These are phyloP conservation scores for Spergularia bocconei DNA, from an alignment of 148 eudicot species.

Conservation along the genomic window DNA sequence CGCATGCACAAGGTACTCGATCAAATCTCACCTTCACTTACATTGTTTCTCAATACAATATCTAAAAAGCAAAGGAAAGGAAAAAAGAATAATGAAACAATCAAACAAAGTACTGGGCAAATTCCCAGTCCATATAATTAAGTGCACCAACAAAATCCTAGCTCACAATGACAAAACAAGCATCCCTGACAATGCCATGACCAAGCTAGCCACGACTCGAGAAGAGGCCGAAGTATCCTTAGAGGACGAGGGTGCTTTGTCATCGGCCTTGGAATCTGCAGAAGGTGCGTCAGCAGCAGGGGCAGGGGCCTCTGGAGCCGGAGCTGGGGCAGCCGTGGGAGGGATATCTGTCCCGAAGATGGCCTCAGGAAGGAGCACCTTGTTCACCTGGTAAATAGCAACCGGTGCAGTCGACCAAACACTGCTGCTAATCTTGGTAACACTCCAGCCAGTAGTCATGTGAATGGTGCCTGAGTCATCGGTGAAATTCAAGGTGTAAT, in stretches of 20 bases:
- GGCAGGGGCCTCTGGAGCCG: constrained; percentile 48
- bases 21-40: constrained; percentile 30
- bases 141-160: constrained; percentile 16
- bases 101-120: constrained; percentile 37
- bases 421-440: constrained; percentile 64
- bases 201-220: constrained; percentile 34
- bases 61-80: background rate
- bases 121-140: constrained; percentile 30
- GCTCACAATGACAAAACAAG: constrained; percentile 38
- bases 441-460: constrained; percentile 64
- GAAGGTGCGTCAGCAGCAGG: constrained; percentile 53
- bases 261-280: constrained; percentile 21
- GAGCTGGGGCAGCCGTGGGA: constrained; percentile 82
- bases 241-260: constrained; percentile 30
- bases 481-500: constrained; percentile 60
- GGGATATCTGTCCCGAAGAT: constrained; percentile 91
- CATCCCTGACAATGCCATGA: constrained; percentile 39
- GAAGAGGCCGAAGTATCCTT: constrained; percentile 33
- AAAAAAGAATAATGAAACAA: constrained; percentile 32
- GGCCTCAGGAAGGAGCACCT: constrained; percentile 80
- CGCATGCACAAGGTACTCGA: no score
- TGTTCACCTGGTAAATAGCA: constrained; percentile 66
- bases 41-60: constrained; percentile 23
- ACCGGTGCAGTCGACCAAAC: constrained; percentile 65
- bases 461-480: constrained; percentile 56